Percentiles rank a stretch among this genome's conserved stretches.
Evolutionary conservation across 305 asterid species (phyloP).

Genomic region (Solanum hybrid): DNA sequence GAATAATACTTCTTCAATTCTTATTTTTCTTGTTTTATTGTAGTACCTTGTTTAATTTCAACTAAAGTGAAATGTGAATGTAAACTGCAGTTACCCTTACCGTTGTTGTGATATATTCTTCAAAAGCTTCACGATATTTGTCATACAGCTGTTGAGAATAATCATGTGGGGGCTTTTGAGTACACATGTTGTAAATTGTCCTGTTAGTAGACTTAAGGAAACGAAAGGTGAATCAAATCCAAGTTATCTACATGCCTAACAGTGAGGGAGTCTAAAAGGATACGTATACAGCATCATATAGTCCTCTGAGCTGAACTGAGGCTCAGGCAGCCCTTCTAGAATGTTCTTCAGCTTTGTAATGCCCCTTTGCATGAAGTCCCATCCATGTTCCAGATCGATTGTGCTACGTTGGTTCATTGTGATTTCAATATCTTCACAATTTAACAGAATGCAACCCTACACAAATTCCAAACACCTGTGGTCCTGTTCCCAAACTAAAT

Average conservation of each 20-base stretch:
- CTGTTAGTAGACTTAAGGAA: slow-evolving; percentile 33
- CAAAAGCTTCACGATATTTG: slow-evolving; percentile 58
- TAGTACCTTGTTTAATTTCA: not conserved
- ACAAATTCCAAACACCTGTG: not conserved
- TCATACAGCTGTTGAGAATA: slow-evolving; percentile 78
- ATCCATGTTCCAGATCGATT: slow-evolving; percentile 58
- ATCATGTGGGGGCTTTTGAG: slow-evolving; percentile 79
- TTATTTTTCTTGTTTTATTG: not conserved
- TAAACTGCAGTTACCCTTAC: slow-evolving; percentile 23
- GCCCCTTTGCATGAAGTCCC: slow-evolving; percentile 75
- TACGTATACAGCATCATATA: slow-evolving; percentile 82
- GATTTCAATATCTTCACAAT: slow-evolving; percentile 18
- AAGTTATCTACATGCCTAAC: not conserved
- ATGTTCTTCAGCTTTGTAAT: slow-evolving; percentile 62
- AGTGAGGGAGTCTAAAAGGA: not conserved
- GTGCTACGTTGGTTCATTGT: slow-evolving; percentile 50
- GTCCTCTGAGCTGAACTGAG: slow-evolving; percentile 77
- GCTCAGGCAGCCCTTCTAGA: slow-evolving; percentile 66
- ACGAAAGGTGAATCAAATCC: not conserved
- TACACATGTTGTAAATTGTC: slow-evolving; percentile 82
- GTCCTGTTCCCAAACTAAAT: not conserved
- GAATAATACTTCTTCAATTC: not conserved
- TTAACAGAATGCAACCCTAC: slow-evolving; percentile 1
- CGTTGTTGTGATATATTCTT: slow-evolving; percentile 52
- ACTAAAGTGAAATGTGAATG: not conserved